A percentile compares a stretch with the other conserved stretches of the same genome.
Conservation (phyloP, 192 early-diverging fungal species). For the Radiomyces spectabilis region DNA sequence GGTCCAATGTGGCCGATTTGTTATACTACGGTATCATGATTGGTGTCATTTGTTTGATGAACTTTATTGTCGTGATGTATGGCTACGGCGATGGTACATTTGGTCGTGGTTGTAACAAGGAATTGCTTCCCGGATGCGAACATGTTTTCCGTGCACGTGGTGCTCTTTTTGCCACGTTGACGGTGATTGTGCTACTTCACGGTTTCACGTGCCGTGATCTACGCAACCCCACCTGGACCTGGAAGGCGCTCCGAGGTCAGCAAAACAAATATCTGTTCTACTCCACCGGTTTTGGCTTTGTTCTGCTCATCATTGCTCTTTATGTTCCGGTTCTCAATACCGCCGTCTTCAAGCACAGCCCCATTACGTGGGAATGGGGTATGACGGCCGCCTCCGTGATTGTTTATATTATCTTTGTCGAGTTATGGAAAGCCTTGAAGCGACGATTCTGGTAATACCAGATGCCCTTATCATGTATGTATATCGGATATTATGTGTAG, state of each 20-base stretch:
- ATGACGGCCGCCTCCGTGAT: conserved; percentile 49
- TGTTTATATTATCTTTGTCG: conserved; percentile 54
- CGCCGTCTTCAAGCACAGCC: conserved; percentile 50
- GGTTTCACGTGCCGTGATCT: conserved; percentile 69
- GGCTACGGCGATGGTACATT: conserved; percentile 53
- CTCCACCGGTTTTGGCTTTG: conserved; percentile 36
- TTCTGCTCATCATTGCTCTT: conserved; percentile 45
- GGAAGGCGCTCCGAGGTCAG: conserved; percentile 29
- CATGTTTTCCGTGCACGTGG: conserved; percentile 65
- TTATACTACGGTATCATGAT: conserved; percentile 60
- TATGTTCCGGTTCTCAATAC: conserved; percentile 66
- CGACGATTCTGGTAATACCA: too few relatives aligned
- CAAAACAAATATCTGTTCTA: conserved; percentile 48
- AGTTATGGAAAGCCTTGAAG: conserved; percentile 73
- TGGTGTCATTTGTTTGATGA: conserved; percentile 51
- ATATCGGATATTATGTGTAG: too few relatives aligned
- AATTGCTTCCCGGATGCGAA: conserved; percentile 44
- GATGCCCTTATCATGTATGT: too few relatives aligned
- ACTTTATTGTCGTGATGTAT: conserved; percentile 59
- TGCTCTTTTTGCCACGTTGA: conserved; percentile 63
- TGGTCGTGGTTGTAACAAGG: conserved; percentile 51
- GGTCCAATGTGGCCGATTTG: conserved; percentile 58
- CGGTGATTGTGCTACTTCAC: conserved; percentile 63
- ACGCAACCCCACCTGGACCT: conserved; percentile 51
- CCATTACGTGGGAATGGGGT: conserved; percentile 72